These are phyloP conservation scores for Hemileia vastatrix DNA, from an alignment of 1,284 basidiomycete genomes.

Conservation along the genomic window DNA sequence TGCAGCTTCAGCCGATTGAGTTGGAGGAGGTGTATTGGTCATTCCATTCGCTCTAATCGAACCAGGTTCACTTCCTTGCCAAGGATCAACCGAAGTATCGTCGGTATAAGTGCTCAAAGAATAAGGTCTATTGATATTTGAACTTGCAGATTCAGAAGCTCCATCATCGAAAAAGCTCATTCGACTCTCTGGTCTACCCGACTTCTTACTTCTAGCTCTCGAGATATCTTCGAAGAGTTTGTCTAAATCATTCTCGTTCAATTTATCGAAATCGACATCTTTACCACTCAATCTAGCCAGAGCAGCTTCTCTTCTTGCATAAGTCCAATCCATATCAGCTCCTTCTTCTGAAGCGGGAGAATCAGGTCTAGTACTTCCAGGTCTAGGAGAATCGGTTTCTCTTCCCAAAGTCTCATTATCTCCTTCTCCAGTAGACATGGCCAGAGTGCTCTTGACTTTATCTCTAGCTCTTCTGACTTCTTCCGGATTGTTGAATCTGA, in stretches of 20 bases:
- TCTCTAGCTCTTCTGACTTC: conserved; percentile 80
- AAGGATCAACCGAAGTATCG: conserved; percentile 46
- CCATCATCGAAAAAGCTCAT: conserved; percentile 48
- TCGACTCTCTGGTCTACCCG: conserved; percentile 66
- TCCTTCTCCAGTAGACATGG: conserved; percentile 30
- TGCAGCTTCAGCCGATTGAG: conserved; percentile 25
- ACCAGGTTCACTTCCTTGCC: too few relatives aligned
- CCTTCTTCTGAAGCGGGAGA: conserved; percentile 67
- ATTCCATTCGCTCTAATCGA: conserved; percentile 66
- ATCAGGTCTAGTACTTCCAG: conserved; percentile 56
- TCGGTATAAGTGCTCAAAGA: conserved; percentile 37
- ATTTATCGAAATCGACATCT: conserved; percentile 73
- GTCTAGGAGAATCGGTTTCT: conserved; percentile 46
- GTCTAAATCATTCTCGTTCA: conserved; percentile 85
- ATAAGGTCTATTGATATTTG: conserved; percentile 30
- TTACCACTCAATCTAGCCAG: conserved; percentile 63
- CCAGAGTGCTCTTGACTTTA: conserved; percentile 57
- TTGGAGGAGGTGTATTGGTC: conserved; percentile 59
- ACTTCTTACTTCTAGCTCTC: conserved; percentile 79
- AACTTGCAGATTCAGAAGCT: conserved; percentile 34
- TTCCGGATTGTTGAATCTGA: conserved; percentile 91
- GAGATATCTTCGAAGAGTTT: conserved; percentile 77
- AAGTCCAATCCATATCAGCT: conserved; percentile 70
- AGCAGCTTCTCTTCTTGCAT: conserved; percentile 79
- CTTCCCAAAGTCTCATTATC: conserved; percentile 28